These are phyloP conservation scores for Epichloe uncinata DNA, from an alignment of 2,329 filamentous ascomycete species.

Conservation along the genomic window DNA sequence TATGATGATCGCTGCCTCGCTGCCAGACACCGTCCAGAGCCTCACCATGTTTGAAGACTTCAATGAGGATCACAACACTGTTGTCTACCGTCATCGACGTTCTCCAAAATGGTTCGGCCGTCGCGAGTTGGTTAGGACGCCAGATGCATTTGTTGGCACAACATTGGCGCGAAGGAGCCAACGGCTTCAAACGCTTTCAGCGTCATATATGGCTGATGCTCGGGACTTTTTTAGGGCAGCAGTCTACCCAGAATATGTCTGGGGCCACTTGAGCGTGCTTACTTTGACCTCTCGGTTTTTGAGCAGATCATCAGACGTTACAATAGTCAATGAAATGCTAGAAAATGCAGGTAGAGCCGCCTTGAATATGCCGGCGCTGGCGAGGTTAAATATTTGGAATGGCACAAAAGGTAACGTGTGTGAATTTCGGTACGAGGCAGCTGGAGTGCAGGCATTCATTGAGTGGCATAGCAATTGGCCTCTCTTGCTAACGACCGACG, in stretches of 20 bases:
- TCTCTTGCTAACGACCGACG: not conserved
- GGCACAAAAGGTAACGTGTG: not conserved
- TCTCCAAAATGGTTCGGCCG: not conserved
- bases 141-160: not conserved
- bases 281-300: not conserved
- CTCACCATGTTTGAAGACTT: conserved; percentile 1
- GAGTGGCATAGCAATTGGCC: not conserved
- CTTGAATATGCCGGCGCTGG: not conserved
- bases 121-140: not conserved
- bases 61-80: not conserved
- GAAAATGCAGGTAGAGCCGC: not conserved
- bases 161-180: not conserved
- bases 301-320: not conserved
- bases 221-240: not conserved
- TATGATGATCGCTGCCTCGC: not conserved
- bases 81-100: not conserved
- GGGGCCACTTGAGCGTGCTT: not conserved
- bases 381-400: not conserved
- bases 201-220: not conserved
- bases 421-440: not conserved
- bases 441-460: not conserved
- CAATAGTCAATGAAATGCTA: not conserved
- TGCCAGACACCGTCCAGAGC: not conserved
- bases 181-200: not conserved
- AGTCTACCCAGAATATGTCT: not conserved